phyloP scores from a whole-genome alignment of 306 rosid genomes.

The Cicer cuneatum region DNA sequence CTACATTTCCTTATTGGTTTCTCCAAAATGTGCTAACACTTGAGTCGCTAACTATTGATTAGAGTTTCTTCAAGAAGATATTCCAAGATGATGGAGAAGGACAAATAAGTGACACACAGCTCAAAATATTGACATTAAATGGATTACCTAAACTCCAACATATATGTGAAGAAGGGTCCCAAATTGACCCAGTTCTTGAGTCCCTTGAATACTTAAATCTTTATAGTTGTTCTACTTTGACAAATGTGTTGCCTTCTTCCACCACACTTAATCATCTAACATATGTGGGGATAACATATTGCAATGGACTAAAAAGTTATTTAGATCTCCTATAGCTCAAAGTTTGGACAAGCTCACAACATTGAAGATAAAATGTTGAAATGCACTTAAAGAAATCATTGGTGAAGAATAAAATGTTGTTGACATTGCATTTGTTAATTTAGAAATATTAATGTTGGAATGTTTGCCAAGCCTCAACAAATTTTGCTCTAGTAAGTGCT shows the following conservation, averaged over 20 bases:
- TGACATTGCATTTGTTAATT: neutral
- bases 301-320: neutral
- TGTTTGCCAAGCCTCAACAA: neutral
- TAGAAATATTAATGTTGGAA: neutral
- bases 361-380: neutral
- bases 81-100: neutral
- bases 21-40: neutral
- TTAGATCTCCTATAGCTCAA: neutral
- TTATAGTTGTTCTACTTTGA: neutral
- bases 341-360: neutral
- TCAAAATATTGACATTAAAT: neutral
- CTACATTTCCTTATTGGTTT: neutral
- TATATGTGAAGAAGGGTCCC: neutral
- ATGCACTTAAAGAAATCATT: neutral
- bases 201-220: neutral
- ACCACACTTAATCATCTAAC: neutral
- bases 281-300: neutral
- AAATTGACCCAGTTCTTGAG: neutral
- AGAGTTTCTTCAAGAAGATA: neutral
- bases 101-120: neutral
- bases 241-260: neutral
- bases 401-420: neutral
- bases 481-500: neutral
- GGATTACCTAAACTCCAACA: neutral
- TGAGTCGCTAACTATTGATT: neutral